Base-by-base conservation (phyloP, 2,329 filamentous ascomycete species). In the Chalaropsis ovoidea region DNA sequence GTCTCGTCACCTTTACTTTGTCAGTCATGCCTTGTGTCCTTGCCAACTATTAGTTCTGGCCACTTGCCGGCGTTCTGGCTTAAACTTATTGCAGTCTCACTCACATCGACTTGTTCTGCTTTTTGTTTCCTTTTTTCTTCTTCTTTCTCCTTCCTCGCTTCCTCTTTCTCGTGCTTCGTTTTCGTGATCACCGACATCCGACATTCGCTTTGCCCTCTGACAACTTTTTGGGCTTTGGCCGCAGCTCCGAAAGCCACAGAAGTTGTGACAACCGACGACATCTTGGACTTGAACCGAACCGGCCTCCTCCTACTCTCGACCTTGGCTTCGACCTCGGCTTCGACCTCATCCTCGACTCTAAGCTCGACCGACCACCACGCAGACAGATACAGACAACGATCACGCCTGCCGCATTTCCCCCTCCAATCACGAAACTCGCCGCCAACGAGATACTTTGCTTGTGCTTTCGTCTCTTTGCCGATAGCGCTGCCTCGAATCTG, bases 41-140 rank as follows among this genome's bases (percentile, higher is more conserved):
- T 63, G 47, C 62, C 61, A 31, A 60, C 52, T 64, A 64, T 41
- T 65, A 65, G 63, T 61, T 65, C 54, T 65, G 63, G 63, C 63
- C 56, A 54, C 43, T 22, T 58, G 63, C 63, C 63, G 56, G 63
- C 56, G 27, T 52, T 41, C 56, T 65, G 63, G 63, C 54, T 61
- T 24, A 31, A 52, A 15, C 22, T 58, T 58, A 17, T 10, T 58
- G 35, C 35, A 58, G 52, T 62, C 41, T 62, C 17, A 24, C 7
- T 45, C n/a, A 41, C 15, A 56, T n/a, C 52, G 6, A 27, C 24
- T 39, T 58, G 27, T 19, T 39, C 27, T n/a, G 24, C n/a, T 39
- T n/a, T 35, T 39, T 31, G 8, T 11, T 39, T 35, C 2, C n/a
- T 39, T 35, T 7, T 58, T 31, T 35, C 17, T 31, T 13, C 27